phyloP scores from a whole-genome alignment of 305 asterid species.

The Vinca major region DNA sequence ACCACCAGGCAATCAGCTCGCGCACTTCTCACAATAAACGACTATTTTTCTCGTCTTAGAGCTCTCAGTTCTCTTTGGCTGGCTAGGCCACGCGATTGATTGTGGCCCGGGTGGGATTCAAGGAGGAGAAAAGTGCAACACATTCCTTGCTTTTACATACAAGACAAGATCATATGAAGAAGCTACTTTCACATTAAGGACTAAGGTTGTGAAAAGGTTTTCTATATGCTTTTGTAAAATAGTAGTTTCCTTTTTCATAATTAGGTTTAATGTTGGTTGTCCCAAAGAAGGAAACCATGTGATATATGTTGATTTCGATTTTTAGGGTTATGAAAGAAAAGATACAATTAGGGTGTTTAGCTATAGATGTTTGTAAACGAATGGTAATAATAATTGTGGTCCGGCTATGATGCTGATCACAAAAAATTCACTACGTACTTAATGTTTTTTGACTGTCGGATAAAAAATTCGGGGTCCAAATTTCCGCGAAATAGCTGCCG shows the following conservation, averaged over 20 bases:
- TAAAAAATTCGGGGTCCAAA: no score
- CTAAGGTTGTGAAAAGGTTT: not conserved
- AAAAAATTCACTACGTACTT: no score
- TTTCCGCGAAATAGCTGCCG: no score
- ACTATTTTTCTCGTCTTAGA: constrained; percentile 80
- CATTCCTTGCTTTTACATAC: no score
- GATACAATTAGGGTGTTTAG: not conserved
- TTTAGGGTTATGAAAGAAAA: constrained; percentile 4
- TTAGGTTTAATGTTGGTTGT: constrained; percentile 9
- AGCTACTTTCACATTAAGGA: no score
- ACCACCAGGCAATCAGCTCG: constrained; percentile 88
- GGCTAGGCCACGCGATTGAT: constrained; percentile 72
- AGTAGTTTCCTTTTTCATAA: not conserved
- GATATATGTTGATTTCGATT: constrained; percentile 1
- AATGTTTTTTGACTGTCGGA: no score
- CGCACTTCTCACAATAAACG: constrained; percentile 62
- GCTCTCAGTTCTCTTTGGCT: constrained; percentile 93
- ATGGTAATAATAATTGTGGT: not conserved
- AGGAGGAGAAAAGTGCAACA: not conserved
- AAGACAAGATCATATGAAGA: no score
- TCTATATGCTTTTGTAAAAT: constrained; percentile 2
- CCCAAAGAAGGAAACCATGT: not conserved
- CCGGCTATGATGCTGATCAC: no score
- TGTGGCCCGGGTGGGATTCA: not conserved
- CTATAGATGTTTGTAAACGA: constrained; percentile 11